Base-by-base conservation (phyloP, 805 yeast genomes). In the Maudiozyma serrabonitensis region DNA sequence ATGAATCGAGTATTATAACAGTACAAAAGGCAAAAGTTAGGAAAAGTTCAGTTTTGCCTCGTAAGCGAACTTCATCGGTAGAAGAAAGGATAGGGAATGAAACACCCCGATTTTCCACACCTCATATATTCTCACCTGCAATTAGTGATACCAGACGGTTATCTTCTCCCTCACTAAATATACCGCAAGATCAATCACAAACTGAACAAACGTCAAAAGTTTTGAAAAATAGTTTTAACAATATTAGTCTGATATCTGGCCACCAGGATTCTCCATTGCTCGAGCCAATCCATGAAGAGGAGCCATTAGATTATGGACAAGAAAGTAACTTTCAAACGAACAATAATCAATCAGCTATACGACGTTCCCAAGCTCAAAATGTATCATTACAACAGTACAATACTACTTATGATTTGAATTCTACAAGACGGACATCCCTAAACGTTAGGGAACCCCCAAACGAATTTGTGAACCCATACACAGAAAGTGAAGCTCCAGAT, bases 401-500 rank as follows among this genome's bases (percentile, higher is more conserved):
- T 6, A 37, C 46, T 12, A 26, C 43, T 5, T 46, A 42, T 41
- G 52, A 46, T 46, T 44, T 51, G 11, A 23, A 39, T 13, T 39
- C 42, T 12, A 21, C 42, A 19, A 19, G 42, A 19, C 16, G 38
- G 15, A 35, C 38, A 15, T 35, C 38, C 1, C 15, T 35, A 35
- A 13, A n/a, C 18, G 18, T 15, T 11, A 35, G 18, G 18, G 18
- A 6, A 35, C 16, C 38, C 18, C 18, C 18, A 13, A 13, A 35
- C n/a, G 41, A 38, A 5, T 18, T 25, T 6, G 21, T 25, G 23
- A 52, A 50, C 18, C 52, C 53, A 12, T 53, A 53, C 45, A 49
- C 44, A 71, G 53, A 47, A n/a, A 41, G 43, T 12, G 83, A 75
- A 57, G 75, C 76, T 54, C 84, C 84, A 53, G 79, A 78, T 61